Evolutionary conservation across 495 filamentous ascomycete species (phyloP).

Genomic region (Endocarpon pusillum): DNA sequence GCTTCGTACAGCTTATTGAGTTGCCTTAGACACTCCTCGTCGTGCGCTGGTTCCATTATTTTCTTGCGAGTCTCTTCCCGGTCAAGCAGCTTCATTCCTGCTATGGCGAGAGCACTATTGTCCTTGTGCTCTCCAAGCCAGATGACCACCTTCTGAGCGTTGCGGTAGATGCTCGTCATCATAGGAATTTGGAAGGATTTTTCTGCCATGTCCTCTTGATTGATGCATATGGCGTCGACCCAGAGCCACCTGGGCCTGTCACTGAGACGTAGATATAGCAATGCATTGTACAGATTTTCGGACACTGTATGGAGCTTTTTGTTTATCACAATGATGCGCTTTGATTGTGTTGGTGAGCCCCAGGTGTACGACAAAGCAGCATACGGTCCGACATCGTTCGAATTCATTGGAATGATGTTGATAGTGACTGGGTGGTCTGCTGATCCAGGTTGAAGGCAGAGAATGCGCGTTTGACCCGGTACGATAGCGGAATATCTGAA

Average conservation of each 20-base stretch:
- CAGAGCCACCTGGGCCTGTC: constrained; percentile 1
- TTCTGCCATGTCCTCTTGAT: constrained; percentile 3
- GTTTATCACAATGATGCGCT: neutral
- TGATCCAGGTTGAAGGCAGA: neutral
- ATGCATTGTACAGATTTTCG: neutral
- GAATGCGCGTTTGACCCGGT: neutral
- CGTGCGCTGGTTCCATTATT: too few relatives aligned
- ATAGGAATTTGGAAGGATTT: constrained; percentile 2
- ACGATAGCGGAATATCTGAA: too few relatives aligned
- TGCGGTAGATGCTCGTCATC: constrained; percentile 4
- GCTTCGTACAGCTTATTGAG: too few relatives aligned
- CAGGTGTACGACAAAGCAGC: neutral
- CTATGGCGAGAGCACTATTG: neutral
- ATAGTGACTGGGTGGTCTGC: neutral
- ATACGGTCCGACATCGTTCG: neutral
- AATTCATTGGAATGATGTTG: neutral
- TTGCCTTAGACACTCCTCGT: too few relatives aligned
- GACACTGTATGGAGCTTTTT: neutral
- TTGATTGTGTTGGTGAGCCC: neutral
- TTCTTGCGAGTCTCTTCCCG: too few relatives aligned
- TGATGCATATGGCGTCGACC: constrained; percentile 6
- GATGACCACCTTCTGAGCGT: constrained; percentile 7
- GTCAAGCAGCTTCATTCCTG: too few relatives aligned
- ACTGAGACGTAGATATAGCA: neutral
- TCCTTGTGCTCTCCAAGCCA: constrained; percentile 11